phyloP scores from a whole-genome alignment of 441 rosid genomes.

The Manihot esculenta region DNA sequence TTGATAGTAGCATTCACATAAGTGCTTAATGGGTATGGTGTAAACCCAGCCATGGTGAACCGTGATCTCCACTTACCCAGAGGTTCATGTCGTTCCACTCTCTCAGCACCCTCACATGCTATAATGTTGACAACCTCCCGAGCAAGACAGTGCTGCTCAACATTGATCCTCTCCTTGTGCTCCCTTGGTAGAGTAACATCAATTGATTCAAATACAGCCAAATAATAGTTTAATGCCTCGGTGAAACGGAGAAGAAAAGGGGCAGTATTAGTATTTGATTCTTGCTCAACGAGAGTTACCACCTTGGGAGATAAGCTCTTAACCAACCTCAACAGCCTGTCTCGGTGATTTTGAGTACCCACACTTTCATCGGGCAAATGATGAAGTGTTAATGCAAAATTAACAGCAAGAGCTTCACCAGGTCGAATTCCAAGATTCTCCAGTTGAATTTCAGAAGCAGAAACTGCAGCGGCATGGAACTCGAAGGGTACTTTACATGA shows the following conservation, averaged over 20 bases:
- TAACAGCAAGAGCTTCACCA: constrained; percentile 77
- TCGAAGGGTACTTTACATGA: constrained; percentile 74
- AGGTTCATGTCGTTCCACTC: constrained; percentile 88
- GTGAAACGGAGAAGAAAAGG: constrained; percentile 68
- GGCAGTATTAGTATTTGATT: constrained; percentile 82
- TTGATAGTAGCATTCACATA: constrained; percentile 75
- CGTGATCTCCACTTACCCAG: constrained; percentile 84
- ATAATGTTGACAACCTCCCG: constrained; percentile 85
- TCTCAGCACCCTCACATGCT: constrained; percentile 90
- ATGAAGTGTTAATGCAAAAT: constrained; percentile 77
- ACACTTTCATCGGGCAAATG: constrained; percentile 95
- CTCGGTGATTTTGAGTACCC: constrained; percentile 76
- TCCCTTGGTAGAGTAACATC: constrained; percentile 75
- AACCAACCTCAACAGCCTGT: constrained; percentile 67
- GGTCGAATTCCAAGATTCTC: constrained; percentile 61
- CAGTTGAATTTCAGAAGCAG: constrained; percentile 59
- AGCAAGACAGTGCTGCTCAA: constrained; percentile 97
- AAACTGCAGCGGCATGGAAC: constrained; percentile 55
- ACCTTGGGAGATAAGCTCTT: constrained; percentile 78
- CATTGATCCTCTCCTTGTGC: constrained; percentile 75
- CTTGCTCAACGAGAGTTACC: constrained; percentile 88
- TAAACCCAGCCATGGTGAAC: constrained; percentile 84
- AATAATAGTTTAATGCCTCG: constrained; percentile 65
- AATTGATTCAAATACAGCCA: constrained; percentile 74
- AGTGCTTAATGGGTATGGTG: constrained; percentile 62